These are phyloP conservation scores for Jatropha curcas DNA, from an alignment of 345 rosid genomes.

Conservation along the genomic window DNA sequence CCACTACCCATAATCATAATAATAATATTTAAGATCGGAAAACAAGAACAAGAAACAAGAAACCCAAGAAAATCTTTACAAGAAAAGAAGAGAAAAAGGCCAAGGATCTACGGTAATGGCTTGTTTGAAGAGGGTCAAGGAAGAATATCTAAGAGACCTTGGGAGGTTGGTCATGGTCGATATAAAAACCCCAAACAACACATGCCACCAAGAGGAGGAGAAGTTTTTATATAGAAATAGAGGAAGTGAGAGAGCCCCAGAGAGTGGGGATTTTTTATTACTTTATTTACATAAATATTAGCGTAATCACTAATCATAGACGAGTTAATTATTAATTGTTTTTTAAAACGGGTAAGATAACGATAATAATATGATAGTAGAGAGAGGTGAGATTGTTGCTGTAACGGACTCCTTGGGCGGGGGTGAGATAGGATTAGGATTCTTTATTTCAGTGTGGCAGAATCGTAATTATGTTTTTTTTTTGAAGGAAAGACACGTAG, in stretches of 20 bases:
- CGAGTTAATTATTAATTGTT: background rate
- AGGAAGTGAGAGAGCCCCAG: background rate
- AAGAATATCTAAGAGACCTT: slow-evolving; percentile 37
- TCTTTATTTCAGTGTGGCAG: slow-evolving; percentile 16
- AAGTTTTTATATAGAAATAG: background rate
- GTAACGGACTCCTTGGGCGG: background rate
- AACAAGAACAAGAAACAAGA: background rate
- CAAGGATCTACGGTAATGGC: slow-evolving; percentile 41
- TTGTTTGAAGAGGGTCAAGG: slow-evolving; percentile 33
- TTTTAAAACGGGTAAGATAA: background rate
- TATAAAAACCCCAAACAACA: slow-evolving; percentile 10
- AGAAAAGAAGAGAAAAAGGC: slow-evolving; percentile 37
- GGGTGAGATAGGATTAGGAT: background rate
- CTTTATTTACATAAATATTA: background rate
- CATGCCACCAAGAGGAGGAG: slow-evolving; percentile 25
- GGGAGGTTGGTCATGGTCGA: slow-evolving; percentile 41
- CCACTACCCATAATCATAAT: slow-evolving; percentile 41
- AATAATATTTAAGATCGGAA: background rate
- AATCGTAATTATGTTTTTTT: slow-evolving; percentile 8
- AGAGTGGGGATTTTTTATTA: slow-evolving; percentile 8
- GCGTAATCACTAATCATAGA: background rate
- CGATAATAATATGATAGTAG: too few species aligned
- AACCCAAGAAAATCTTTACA: slow-evolving; percentile 20
- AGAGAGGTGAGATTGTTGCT: too few species aligned
- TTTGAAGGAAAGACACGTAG: slow-evolving; percentile 40